Conservation (phyloP, 331 rosid genomes). For the Ulmus americana region DNA sequence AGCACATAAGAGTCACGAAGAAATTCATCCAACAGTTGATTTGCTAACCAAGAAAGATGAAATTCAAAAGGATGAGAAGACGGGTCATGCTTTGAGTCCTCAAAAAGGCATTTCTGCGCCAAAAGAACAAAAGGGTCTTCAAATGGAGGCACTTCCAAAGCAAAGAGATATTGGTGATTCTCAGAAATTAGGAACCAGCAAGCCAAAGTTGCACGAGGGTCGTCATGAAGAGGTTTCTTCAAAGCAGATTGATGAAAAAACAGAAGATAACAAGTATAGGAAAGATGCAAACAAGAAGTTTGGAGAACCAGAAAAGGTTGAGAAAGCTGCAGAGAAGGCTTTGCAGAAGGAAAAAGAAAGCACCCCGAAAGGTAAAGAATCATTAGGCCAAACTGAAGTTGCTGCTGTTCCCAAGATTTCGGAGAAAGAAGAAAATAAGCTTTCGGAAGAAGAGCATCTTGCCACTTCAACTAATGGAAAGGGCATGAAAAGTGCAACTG, state of each 20-base stretch:
- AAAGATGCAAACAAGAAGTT: conserved; percentile 13
- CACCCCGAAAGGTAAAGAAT: conserved; percentile 9
- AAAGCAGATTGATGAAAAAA: background rate
- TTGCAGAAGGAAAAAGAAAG: conserved; percentile 17
- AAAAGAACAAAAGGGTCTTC: background rate
- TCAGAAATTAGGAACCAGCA: background rate
- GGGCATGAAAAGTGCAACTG: background rate
- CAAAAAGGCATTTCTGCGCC: background rate
- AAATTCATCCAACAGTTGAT: background rate
- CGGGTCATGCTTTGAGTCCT: background rate
- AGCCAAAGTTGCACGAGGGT: conserved; percentile 2
- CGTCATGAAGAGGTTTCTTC: conserved; percentile 5
- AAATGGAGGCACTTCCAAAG: background rate
- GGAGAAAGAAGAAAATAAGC: conserved; percentile 19
- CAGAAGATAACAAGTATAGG: background rate
- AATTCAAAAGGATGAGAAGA: conserved; percentile 1
- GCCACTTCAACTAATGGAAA: conserved; percentile 8
- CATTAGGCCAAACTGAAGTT: background rate
- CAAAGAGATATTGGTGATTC: background rate
- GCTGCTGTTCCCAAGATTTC: conserved; percentile 9
- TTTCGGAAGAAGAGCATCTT: conserved; percentile 3
- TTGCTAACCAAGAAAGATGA: background rate
- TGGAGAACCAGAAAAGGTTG: conserved; percentile 21
- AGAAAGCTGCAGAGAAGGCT: conserved; percentile 15
- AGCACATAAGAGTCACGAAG: conserved; percentile 11